These are phyloP conservation scores for Magnolia changhungtana DNA, from an alignment of 164 flowering plant genomes.

Conservation along the genomic window DNA sequence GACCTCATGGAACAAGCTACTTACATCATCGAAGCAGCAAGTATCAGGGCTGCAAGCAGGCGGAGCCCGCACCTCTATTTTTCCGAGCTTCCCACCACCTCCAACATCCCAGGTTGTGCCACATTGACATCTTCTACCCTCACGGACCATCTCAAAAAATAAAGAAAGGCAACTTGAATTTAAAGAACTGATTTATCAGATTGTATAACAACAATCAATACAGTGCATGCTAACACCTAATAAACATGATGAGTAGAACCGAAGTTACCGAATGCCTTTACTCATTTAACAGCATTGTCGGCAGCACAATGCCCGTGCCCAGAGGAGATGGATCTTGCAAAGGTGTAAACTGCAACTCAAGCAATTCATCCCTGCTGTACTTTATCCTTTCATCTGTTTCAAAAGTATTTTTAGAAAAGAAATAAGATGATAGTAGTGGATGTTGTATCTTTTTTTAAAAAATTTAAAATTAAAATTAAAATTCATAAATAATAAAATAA, in stretches of 20 bases:
- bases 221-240: not conserved
- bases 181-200: no score
- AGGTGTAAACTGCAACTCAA: slow-evolving; percentile 44
- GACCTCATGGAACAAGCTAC: no score
- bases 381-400: slow-evolving; percentile 78
- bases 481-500: no score
- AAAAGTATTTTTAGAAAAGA: not conserved
- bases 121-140: no score
- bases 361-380: slow-evolving; percentile 67
- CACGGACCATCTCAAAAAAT: not conserved
- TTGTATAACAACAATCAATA: not conserved
- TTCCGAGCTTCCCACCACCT: no score
- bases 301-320: slow-evolving; percentile 1
- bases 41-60: no score
- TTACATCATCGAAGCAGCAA: no score
- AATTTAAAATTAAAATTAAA: not conserved
- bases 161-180: no score
- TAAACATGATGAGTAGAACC: not conserved
- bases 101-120: no score
- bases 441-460: not conserved
- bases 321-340: slow-evolving; percentile 16
- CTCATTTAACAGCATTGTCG: not conserved
- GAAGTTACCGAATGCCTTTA: not conserved
- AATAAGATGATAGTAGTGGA: not conserved
- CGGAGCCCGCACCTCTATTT: no score